phyloP scores from a whole-genome alignment of 768 basidiomycete genomes.

The Kondoa malvinella region DNA sequence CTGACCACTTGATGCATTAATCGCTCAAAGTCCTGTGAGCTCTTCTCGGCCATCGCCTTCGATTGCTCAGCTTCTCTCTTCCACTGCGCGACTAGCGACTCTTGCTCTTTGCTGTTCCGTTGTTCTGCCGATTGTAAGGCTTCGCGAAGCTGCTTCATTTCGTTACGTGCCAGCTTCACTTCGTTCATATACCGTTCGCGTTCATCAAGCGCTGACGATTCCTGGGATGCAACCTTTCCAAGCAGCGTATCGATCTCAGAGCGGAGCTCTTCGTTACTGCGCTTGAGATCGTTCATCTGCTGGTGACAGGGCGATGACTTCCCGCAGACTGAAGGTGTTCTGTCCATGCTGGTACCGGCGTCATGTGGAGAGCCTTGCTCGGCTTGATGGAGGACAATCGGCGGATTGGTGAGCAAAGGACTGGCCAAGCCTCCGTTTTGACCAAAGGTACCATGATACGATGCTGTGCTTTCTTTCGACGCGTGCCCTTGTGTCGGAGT shows the following conservation, averaged over 20 bases:
- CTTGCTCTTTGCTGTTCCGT: not conserved
- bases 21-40: not conserved
- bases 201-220: not conserved
- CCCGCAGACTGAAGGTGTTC: not conserved
- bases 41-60: not conserved
- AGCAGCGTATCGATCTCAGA: not conserved
- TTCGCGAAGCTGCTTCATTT: not conserved
- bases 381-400: not conserved
- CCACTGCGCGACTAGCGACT: not conserved
- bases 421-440: not conserved
- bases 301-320: not conserved
- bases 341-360: not conserved
- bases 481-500: not conserved
- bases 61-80: not conserved
- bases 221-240: not conserved
- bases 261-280: not conserved
- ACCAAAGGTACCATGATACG: not conserved
- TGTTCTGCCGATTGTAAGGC: not conserved
- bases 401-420: not conserved
- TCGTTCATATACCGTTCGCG: not conserved
- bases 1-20: not conserved
- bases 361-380: not conserved
- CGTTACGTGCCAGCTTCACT: not conserved
- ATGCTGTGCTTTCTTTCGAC: not conserved
- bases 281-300: not conserved